phyloP scores from a whole-genome alignment of 2,329 filamentous ascomycete species.

The Cladosporium sp. region DNA sequence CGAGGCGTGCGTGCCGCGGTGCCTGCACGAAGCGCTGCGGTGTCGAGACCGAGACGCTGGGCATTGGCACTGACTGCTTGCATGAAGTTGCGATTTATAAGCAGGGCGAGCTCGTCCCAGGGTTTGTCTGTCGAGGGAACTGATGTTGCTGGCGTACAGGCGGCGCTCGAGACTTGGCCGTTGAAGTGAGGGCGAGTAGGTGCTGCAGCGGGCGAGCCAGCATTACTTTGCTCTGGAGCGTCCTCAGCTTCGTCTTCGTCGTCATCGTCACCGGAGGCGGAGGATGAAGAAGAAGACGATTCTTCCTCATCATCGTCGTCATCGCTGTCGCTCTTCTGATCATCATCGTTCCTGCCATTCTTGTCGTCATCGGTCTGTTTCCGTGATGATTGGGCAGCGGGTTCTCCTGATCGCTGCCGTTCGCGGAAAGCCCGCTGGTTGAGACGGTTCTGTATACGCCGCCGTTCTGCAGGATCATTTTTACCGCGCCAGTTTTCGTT shows the following conservation, averaged over 20 bases:
- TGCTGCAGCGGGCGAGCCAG: not conserved
- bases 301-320: not conserved
- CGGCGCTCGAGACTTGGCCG: not conserved
- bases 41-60: slow-evolving; percentile 20
- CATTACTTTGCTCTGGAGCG: slow-evolving; percentile 5
- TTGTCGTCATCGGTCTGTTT: not conserved
- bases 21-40: slow-evolving; percentile 16
- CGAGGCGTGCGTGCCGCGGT: slow-evolving; percentile 19
- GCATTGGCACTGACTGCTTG: slow-evolving; percentile 25
- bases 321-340: not conserved
- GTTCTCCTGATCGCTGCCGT: slow-evolving; percentile 26
- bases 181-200: not conserved
- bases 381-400: slow-evolving; percentile 6
- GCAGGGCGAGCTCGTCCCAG: slow-evolving; percentile 27
- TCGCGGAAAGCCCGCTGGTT: slow-evolving; percentile 32
- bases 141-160: not conserved
- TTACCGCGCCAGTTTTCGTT: slow-evolving; percentile 31
- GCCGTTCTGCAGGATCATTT: slow-evolving; percentile 27
- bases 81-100: slow-evolving; percentile 30
- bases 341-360: not conserved
- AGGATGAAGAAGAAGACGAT: not conserved
- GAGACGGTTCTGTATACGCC: slow-evolving; percentile 30
- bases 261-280: not conserved
- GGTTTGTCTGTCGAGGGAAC: slow-evolving; percentile 13
- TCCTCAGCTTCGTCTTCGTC: slow-evolving; percentile 2